phyloP scores from a whole-genome alignment of 441 rosid genomes.

The Bocquillonia castaneifolia region DNA sequence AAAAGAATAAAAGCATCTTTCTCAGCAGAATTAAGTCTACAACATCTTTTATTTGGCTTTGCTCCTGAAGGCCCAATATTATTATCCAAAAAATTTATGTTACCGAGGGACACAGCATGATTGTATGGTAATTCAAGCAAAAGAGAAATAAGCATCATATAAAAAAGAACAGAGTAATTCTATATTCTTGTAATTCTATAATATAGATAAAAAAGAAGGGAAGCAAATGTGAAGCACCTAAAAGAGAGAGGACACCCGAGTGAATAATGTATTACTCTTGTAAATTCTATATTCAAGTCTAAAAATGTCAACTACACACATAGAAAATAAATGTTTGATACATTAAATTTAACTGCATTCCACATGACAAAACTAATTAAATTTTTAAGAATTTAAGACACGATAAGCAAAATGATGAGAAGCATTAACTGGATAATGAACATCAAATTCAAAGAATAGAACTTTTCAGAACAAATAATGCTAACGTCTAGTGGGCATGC shows the following conservation, averaged over 20 bases:
- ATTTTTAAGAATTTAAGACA: not conserved
- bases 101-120: not conserved
- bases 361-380: too few relatives aligned
- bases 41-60: not conserved
- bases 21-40: conserved; percentile 1
- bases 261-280: not conserved
- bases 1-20: not conserved
- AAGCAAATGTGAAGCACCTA: not conserved
- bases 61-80: not conserved
- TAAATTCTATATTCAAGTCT: too few relatives aligned
- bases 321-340: too few relatives aligned
- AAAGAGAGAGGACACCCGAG: not conserved
- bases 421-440: not conserved
- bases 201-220: not conserved
- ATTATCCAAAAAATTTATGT: not conserved
- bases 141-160: not conserved
- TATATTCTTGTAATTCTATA: too few relatives aligned
- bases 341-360: too few relatives aligned
- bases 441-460: not conserved
- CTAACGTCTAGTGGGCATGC: not conserved
- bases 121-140: not conserved
- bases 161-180: not conserved
- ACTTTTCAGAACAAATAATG: not conserved
- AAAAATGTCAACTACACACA: too few relatives aligned
- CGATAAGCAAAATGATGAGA: not conserved